Evolutionary conservation across 2,329 filamentous ascomycete species (phyloP), one percentile per base, ranked within the genome.

Genomic region (Myriosclerotinia scirpicola): DNA sequence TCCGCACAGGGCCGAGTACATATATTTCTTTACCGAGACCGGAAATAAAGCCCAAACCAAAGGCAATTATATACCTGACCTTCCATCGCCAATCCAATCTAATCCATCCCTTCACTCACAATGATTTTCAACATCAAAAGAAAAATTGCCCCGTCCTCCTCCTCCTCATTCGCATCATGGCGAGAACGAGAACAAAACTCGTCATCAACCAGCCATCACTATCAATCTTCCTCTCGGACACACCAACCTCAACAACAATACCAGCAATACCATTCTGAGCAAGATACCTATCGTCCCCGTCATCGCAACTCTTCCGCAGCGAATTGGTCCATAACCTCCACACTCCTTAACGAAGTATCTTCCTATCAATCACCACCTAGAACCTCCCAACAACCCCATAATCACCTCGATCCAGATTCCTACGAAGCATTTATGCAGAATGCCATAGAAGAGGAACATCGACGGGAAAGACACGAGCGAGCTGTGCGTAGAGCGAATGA

Each of bases 381-480:
- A 53, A 52, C 6, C 36, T 26, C 15, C 2, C 50, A 22, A 5
- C 14, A 22, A 38, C 2, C 22, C 5, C 26, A 20, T 6, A 26
- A 44, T 22, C 52, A 52, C 14, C 26, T 2, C 15, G 44, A 46
- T 17, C 64, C 46, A 5, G 48, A 61, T 53, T 66, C 55, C 9
- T 61, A 54, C 40, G 64, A 66, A 54, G 64, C 64, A 7, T 66
- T 66, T 53, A 36, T 66, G 15, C 55, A 61, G 26, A 56, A 44
- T 26, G 40, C 62, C 3, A 3, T 46, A 14, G 38, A 56, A 14
- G 42, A 64, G 12, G 62, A 64, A 11, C 14, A 50, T 17, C 48
- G 58, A 38, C 44, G 58, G 34, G 58, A 50, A 61, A 61, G 58
- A 61, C 14, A 26, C 15, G 46, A 26, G 58, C 58, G 44, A 61